Base-by-base conservation (phyloP, 169 alveolate species). In the Theileria annulata region DNA sequence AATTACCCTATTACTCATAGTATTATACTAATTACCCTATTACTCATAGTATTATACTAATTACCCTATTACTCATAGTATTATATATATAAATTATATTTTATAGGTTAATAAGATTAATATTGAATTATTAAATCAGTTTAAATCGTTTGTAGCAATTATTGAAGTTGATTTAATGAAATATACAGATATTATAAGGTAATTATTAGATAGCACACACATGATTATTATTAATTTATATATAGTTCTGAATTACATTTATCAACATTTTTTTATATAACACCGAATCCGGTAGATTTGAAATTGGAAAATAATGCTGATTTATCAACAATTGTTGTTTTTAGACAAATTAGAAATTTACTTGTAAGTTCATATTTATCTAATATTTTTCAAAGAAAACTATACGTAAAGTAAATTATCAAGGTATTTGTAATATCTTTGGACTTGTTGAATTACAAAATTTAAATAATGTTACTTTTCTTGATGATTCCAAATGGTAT, bases 121-220 rank as follows among this genome's bases (percentile, higher is more conserved):
- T n/a, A 12, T 72, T 25, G n/a, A 35, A 5, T 2, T 64, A 27
- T 25, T 80, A 30, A 70, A 63, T 47, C 27, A 81, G 64, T 80
- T 80, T 81, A 80, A 73, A 63, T 21, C 59, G 49, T 80, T 80
- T 60, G 21, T 80, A 49, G 87, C 87, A 42, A 69, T 80, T 0
- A 71, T 80, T 30, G 87, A 80, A 23, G 87, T 77, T 12, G 87
- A 80, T 75, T 77, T 77, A 0, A 62, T 80, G 87, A 60, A 67
- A 33, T 58, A 80, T 6, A 6, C 37, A 1, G 87, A 80, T 21
- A 78, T 80, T 19, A 28, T 54, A 33, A 54, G 83, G 87, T 80
- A 51, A n/a, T 10, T 71, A 12, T 37, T 3, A 2, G 6, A 15
- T 37, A 25, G 10, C 31, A n/a, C 37, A 23, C 31, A 15, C 30